Percentiles rank a stretch among this genome's conserved stretches.
Evolutionary conservation across 768 basidiomycete genomes (phyloP).

Genomic region (Tubosaeta brunneosetosa): DNA sequence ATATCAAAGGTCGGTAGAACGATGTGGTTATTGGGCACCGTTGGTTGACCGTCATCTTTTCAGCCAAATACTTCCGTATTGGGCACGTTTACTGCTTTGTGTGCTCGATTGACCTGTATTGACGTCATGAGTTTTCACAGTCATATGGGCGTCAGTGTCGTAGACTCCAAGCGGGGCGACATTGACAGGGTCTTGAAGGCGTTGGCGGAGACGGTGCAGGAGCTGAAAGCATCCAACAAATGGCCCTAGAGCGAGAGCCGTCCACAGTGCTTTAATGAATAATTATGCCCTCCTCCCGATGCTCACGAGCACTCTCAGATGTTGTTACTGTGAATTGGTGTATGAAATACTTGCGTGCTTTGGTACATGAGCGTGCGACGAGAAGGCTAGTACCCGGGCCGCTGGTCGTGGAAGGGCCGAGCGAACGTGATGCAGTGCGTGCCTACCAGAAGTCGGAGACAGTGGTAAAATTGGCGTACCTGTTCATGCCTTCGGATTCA

Average conservation of each 20-base stretch:
- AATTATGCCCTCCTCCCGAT: background rate
- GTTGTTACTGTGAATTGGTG: too few species aligned
- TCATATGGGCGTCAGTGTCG: conserved; percentile 89
- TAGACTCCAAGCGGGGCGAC: conserved; percentile 66
- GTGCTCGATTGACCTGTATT: background rate
- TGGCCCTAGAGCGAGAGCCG: background rate
- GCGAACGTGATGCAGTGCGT: too few species aligned
- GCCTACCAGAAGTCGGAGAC: too few species aligned
- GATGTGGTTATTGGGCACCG: background rate
- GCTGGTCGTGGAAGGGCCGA: too few species aligned
- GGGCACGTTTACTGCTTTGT: conserved; percentile 44
- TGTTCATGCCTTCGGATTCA: too few species aligned
- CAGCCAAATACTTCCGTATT: conserved; percentile 89
- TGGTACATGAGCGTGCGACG: too few species aligned
- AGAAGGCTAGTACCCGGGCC: too few species aligned
- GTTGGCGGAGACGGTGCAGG: conserved; percentile 54
- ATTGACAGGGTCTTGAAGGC: conserved; percentile 66
- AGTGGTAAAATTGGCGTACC: too few species aligned
- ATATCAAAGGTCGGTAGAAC: conserved; percentile 62
- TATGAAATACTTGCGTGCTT: too few species aligned
- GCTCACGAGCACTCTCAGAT: too few species aligned
- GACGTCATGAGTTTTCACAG: conserved; percentile 30
- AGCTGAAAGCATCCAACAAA: conserved; percentile 22
- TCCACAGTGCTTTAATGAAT: background rate
- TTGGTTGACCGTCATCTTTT: conserved; percentile 5